These are phyloP conservation scores for Perkinsus marinus DNA, from an alignment of 169 alveolate genomes.

Conservation along the genomic window DNA sequence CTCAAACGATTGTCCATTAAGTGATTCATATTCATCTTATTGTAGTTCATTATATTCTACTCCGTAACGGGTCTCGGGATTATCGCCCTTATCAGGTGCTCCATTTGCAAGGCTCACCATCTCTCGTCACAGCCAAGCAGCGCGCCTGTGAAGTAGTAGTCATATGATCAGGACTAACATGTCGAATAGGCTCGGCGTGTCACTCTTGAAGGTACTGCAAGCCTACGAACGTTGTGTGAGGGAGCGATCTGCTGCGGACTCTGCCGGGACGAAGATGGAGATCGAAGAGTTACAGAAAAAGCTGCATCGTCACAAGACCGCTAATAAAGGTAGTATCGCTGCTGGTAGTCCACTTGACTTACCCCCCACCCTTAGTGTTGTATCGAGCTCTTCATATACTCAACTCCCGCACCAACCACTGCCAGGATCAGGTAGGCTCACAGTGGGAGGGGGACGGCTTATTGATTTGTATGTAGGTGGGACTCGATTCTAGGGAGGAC, in stretches of 20 bases:
- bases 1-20: too few relatives aligned
- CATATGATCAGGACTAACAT: neutral
- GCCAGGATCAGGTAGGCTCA: neutral
- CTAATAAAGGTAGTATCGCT: neutral
- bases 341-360: too few relatives aligned
- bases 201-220: neutral
- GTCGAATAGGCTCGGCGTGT: neutral
- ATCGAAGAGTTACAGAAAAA: neutral
- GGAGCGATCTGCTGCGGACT: neutral
- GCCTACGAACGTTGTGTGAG: neutral
- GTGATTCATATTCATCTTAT: too few relatives aligned
- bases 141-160: neutral
- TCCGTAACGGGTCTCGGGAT: neutral
- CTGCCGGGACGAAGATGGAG: neutral
- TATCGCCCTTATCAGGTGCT: neutral
- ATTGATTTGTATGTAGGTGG: neutral
- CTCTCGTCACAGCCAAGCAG: neutral
- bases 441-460: neutral
- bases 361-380: neutral
- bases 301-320: neutral
- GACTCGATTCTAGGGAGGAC: neutral
- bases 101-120: neutral
- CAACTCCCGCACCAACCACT: neutral
- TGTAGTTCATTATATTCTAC: too few relatives aligned
- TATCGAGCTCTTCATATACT: neutral